Conservation (phyloP, 148 eudicot genomes). For the Cornus florida region DNA sequence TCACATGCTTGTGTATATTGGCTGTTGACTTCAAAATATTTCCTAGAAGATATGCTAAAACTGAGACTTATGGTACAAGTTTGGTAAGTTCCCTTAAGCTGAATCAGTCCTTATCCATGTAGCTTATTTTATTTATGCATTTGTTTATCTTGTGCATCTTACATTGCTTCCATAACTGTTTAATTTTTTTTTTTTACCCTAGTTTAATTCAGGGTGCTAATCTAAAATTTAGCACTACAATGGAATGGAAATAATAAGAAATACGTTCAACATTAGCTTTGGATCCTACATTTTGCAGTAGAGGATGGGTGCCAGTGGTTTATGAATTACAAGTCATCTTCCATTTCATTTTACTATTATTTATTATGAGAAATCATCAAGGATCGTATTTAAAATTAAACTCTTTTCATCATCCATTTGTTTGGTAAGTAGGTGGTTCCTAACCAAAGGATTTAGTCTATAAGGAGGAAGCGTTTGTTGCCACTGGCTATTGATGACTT, state of each 20-base stretch:
- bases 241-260: neutral
- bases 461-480: no score
- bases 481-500: no score
- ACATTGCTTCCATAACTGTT: neutral
- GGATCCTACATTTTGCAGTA: neutral
- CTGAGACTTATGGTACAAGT: slow-evolving; percentile 92
- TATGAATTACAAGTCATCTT: no score
- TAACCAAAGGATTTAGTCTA: no score
- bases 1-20: slow-evolving; percentile 80
- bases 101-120: neutral
- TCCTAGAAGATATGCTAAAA: slow-evolving; percentile 90
- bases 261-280: neutral
- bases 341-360: no score
- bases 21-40: slow-evolving; percentile 94
- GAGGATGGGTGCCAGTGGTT: no score
- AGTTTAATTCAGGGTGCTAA: neutral
- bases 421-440: no score
- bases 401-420: no score
- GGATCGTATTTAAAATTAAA: no score
- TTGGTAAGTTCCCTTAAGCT: slow-evolving; percentile 56
- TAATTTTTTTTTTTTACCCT: neutral
- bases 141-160: neutral
- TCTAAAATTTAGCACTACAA: neutral
- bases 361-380: no score
- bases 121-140: neutral